Percentiles rank a stretch among this genome's conserved stretches.
phyloP scores from a whole-genome alignment of 148 eudicot genomes.

The Silene latifolia region DNA sequence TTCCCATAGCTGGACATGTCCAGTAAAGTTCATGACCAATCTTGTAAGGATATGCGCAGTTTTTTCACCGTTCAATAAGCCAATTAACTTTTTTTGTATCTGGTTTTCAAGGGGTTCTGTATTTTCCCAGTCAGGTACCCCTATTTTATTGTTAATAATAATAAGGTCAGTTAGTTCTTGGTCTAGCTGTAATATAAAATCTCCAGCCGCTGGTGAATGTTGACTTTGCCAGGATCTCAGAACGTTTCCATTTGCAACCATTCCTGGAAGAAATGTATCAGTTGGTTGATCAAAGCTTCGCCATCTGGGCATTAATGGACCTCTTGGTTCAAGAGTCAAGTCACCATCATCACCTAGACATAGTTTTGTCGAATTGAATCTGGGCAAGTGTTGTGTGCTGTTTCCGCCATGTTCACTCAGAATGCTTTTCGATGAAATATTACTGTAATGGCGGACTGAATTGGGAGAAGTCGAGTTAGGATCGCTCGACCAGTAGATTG shows the following conservation, averaged over 20 bases:
- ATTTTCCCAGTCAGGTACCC: slow-evolving; percentile 19
- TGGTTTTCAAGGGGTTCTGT: neutral
- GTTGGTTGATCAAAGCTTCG: slow-evolving; percentile 36
- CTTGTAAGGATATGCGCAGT: neutral
- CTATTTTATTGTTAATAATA: neutral
- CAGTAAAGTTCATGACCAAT: slow-evolving; percentile 27
- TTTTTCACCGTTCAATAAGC: neutral
- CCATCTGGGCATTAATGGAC: slow-evolving; percentile 10
- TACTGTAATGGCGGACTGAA: neutral
- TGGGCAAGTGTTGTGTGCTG: no score
- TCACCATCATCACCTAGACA: slow-evolving; percentile 30
- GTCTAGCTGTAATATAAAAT: no score
- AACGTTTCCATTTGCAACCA: slow-evolving; percentile 11
- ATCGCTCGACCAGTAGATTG: slow-evolving; percentile 1
- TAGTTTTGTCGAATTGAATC: neutral
- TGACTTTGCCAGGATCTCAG: slow-evolving; percentile 31
- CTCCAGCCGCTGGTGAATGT: slow-evolving; percentile 25
- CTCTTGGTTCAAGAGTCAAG: slow-evolving; percentile 19
- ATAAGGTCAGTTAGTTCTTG: no score
- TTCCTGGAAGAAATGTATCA: slow-evolving; percentile 38
- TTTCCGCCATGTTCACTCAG: no score
- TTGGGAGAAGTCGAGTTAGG: neutral
- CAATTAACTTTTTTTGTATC: neutral
- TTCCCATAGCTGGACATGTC: slow-evolving; percentile 33
- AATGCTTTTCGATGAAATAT: no score